phyloP scores from a whole-genome alignment of 345 rosid species.

The Brassica incana region DNA sequence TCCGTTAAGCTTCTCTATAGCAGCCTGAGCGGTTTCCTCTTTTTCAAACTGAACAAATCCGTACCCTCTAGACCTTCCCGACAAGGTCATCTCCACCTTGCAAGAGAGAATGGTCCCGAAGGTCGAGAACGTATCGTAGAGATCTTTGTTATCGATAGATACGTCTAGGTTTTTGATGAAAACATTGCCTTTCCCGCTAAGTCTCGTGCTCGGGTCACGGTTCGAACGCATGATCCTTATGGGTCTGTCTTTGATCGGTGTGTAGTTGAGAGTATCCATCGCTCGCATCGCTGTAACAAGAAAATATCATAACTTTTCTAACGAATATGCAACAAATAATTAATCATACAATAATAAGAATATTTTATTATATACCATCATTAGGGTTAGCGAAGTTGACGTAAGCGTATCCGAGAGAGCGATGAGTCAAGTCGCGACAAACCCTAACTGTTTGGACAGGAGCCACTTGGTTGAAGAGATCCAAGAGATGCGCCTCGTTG shows the following conservation, averaged over 20 bases:
- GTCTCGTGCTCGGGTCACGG: conserved; percentile 64
- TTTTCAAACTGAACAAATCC: conserved; percentile 75
- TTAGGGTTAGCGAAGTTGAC: conserved; percentile 58
- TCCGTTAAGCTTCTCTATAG: conserved; percentile 59
- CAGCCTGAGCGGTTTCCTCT: conserved; percentile 55
- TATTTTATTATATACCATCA: conserved; percentile 44
- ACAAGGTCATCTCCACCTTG: conserved; percentile 55
- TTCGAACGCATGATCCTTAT: conserved; percentile 73
- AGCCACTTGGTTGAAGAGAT: conserved; percentile 55
- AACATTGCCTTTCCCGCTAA: conserved; percentile 66
- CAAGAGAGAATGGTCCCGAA: conserved; percentile 68
- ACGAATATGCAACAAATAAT: neutral
- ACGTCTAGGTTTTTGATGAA: conserved; percentile 69
- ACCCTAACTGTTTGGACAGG: conserved; percentile 57
- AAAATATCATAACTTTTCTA: neutral
- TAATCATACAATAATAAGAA: neutral
- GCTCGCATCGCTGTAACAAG: conserved; percentile 40
- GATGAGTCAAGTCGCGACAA: conserved; percentile 54
- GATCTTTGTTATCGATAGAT: conserved; percentile 57
- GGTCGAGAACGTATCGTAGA: conserved; percentile 53
- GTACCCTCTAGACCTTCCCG: conserved; percentile 53
- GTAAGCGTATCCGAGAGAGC: conserved; percentile 70
- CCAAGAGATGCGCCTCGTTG: conserved; percentile 51
- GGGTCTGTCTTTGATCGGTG: conserved; percentile 58
- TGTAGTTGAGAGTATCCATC: conserved; percentile 57